Evolutionary conservation across 164 flowering plant species (phyloP), one percentile per base, ranked within the genome.

Genomic region (Umbilicus rupestris): DNA sequence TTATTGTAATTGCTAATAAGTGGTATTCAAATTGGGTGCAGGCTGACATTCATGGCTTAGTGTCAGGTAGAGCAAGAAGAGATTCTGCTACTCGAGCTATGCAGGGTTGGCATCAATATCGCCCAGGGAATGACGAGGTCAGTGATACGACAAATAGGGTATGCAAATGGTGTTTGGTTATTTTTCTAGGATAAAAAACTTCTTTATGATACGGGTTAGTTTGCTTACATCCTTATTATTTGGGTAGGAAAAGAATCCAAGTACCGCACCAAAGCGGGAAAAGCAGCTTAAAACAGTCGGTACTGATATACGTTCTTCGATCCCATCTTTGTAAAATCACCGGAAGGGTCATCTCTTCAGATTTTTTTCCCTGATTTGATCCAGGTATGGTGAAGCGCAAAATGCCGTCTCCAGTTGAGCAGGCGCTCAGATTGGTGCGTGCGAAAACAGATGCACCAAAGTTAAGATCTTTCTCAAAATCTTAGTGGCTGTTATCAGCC

Each of bases 31-130:
- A 42, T 75, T 46, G 67, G 60, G 76, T 76, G 87, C 69, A 37
- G 41, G 80, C 72, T 72, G 73, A 70, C 52, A 70, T 69, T 70
- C 79, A 83, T 74, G 81, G 84, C 39, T 64, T 86, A 33, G 88
- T 83, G 42, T 78, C 91, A 63, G 95, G 91, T 44, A 82, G 98
- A 75, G 92, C 89, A 46, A 77, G 96, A 55, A 83, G 98, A 68
- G 98, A 92, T 83, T 87, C 98, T 66, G 98, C 98, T 52, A 91
- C 92, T 75, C 96, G 98, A 71, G 96, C 96, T 39, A 88, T 87
- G 98, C 96, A 90, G 77, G 96, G 97, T 66, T 93, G 97, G 97
- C 93, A 88, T 65, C 90, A 87, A 68, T 92, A 90, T 31, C 83
- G 84, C 73, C 81, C 82, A 68, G 84, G 91, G 68, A 84, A 82